Evolutionary conservation across 2,329 filamentous ascomycete species (phyloP).

Genomic region (Pseudogymnoascus sp.): DNA sequence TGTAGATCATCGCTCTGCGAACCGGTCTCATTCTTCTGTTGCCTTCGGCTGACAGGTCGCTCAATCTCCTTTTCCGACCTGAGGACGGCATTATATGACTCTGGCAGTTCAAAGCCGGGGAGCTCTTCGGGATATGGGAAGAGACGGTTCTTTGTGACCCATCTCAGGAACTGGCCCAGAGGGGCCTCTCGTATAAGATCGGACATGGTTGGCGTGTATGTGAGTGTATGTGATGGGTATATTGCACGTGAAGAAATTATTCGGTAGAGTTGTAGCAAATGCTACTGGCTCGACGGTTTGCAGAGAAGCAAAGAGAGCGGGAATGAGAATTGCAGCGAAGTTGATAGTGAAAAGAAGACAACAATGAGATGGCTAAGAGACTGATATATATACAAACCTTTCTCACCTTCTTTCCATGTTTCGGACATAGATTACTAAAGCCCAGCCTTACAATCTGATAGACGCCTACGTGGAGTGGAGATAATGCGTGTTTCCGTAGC

Average conservation of each 20-base stretch:
- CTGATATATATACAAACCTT: slow-evolving; percentile 4
- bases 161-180: slow-evolving; percentile 52
- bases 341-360: neutral
- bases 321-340: neutral
- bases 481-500: neutral
- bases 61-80: slow-evolving; percentile 16
- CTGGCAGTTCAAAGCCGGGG: slow-evolving; percentile 45
- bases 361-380: neutral
- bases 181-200: slow-evolving; percentile 47
- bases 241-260: neutral
- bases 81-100: slow-evolving; percentile 30
- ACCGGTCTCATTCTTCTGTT: neutral
- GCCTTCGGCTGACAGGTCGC: neutral
- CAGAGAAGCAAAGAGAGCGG: neutral
- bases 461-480: neutral
- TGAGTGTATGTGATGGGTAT: neutral
- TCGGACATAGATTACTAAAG: slow-evolving; percentile 1
- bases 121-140: slow-evolving; percentile 55
- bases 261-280: neutral
- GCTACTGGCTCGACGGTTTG: neutral
- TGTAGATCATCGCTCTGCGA: slow-evolving; percentile 15
- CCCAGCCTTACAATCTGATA: neutral
- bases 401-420: neutral
- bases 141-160: slow-evolving; percentile 42
- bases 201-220: slow-evolving; percentile 2